These are phyloP conservation scores for Whalleya microplaca DNA, from an alignment of 2,329 filamentous ascomycete species.

Conservation along the genomic window DNA sequence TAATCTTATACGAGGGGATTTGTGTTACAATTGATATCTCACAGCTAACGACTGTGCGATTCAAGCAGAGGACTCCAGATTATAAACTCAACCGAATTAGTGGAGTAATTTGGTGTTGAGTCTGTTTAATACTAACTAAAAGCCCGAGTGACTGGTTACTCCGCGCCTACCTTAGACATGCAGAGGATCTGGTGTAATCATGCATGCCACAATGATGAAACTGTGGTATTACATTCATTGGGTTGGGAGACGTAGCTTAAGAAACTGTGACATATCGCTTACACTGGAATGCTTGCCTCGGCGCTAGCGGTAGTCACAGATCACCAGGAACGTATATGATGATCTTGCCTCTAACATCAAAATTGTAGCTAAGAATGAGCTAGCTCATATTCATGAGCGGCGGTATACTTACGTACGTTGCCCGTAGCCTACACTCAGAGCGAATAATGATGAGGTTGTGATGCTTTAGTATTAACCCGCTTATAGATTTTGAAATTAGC, in stretches of 20 bases:
- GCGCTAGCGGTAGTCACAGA: too few species aligned
- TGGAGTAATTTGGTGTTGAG: background rate
- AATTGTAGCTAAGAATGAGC: background rate
- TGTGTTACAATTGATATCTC: too few species aligned
- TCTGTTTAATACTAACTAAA: background rate
- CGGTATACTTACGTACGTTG: too few species aligned
- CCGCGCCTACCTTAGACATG: background rate
- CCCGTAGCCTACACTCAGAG: too few species aligned
- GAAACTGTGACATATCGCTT: background rate
- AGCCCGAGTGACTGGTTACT: background rate
- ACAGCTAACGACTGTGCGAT: background rate
- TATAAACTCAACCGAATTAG: background rate
- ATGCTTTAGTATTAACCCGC: too few species aligned
- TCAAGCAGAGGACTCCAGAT: background rate
- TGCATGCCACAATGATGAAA: slow-evolving; percentile 7
- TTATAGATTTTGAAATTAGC: background rate
- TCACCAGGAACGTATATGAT: background rate
- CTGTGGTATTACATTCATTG: slow-evolving; percentile 3
- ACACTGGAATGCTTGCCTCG: background rate
- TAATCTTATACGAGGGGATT: too few species aligned
- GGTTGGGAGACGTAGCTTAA: background rate
- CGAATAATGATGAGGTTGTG: too few species aligned
- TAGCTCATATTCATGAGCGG: too few species aligned
- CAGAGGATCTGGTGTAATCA: background rate
- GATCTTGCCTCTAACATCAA: background rate